Base-by-base conservation (phyloP, 306 rosid species). In the Glycyrrhiza uralensis region DNA sequence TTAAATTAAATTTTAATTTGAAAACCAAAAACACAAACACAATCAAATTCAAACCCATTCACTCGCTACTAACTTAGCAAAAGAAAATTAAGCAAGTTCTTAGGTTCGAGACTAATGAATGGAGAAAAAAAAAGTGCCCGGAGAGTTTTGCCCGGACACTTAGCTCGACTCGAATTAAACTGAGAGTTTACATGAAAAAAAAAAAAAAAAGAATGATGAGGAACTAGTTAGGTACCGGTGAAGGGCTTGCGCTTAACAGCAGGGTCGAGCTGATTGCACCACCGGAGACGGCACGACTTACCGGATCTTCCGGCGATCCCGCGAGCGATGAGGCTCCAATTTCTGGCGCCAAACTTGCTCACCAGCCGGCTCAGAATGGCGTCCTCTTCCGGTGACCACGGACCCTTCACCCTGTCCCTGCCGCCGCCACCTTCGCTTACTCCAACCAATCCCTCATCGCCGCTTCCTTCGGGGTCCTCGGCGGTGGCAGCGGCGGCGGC, bases 251-350 rank as follows among this genome's bases (percentile, higher is more conserved):
- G 96, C 68, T 94, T 94, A 0, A 94, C 96, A 32, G 90, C 67
- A 0, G 99, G 99, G 79, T 94, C 97, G 58, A 94, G 96, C 81
- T 94, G 99, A 70, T 91, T 94, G 73, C 97, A 91, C 99, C 97
- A 94, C 26, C 99, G 85, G 6, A 94, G 93, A 0, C 99, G 96
- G 71, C 97, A 94, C 39, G 99, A 94, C 76, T 94, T 94, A n/a
- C 97, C 96, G 61, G 96, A 89, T 81, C 97, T 79, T 15, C 99
- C 96, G 6, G 91, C 18, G 52, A 94, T 86, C 65, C 97, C 92
- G 8, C 99, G 95, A 42, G 99, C 96, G 22, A 91, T 94, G 65
- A 94, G 79, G 82, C 91, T 89, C 99, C 99, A 94, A 59, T 94
- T 94, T 67, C 93, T 72, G 18, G 97, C 90, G 7, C 99, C 99